These are phyloP conservation scores for Solanum habrochaites DNA, from an alignment of 257 asterid genomes.

Conservation along the genomic window DNA sequence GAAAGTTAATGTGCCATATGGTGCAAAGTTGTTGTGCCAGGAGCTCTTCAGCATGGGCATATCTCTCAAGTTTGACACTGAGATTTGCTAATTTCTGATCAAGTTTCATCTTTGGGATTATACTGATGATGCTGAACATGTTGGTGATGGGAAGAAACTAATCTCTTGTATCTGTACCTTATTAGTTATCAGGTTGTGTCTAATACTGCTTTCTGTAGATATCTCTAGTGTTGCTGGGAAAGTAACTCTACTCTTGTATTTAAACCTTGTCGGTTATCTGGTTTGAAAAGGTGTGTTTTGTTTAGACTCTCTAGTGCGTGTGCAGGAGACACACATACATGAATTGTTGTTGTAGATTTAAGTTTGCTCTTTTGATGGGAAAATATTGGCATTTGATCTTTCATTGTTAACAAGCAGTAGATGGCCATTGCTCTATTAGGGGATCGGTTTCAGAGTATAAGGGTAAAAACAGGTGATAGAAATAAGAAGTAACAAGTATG, in stretches of 20 bases:
- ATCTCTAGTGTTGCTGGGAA: background rate
- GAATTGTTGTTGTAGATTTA: background rate
- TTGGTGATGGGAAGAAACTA: background rate
- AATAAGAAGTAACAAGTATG: background rate
- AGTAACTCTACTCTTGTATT: background rate
- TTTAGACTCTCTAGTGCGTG: background rate
- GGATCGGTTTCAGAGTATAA: background rate
- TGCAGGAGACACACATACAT: background rate
- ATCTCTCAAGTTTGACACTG: constrained; percentile 76
- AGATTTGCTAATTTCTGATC: constrained; percentile 32
- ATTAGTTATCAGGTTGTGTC: background rate
- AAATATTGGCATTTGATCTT: background rate
- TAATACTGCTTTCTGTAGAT: background rate
- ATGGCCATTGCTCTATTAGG: background rate
- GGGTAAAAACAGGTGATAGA: background rate
- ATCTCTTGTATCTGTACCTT: background rate
- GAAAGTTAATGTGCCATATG: constrained; percentile 75
- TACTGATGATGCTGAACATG: background rate
- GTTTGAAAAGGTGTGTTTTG: background rate
- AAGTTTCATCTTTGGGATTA: background rate
- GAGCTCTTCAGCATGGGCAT: constrained; percentile 95
- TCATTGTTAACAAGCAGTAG: background rate
- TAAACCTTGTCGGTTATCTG: background rate
- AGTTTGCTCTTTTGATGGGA: background rate
- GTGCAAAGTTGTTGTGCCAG: constrained; percentile 80